Evolutionary conservation across 805 yeast genomes (phyloP).

Genomic region (Ogataea degrootiae): DNA sequence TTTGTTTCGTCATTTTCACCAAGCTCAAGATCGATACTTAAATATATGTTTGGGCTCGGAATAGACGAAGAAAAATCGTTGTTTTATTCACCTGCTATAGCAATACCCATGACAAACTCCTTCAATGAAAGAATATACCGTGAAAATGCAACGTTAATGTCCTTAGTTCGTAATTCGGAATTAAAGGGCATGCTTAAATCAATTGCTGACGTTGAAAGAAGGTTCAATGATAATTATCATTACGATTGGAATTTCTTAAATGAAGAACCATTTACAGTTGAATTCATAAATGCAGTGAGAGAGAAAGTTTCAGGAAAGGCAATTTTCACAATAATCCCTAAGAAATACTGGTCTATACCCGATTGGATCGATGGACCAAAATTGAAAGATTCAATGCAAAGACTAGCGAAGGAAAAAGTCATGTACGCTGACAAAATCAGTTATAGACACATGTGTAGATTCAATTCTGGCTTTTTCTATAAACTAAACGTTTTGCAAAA

Average conservation of each 20-base stretch:
- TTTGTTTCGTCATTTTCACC: too few species aligned
- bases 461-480: slow-evolving; percentile 48
- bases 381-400: slow-evolving; percentile 27
- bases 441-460: slow-evolving; percentile 67
- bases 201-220: slow-evolving; percentile 30
- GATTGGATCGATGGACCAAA: slow-evolving; percentile 32
- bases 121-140: slow-evolving; percentile 10
- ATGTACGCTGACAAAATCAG: slow-evolving; percentile 56
- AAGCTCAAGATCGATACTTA: too few species aligned
- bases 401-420: slow-evolving; percentile 29
- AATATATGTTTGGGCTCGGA: too few species aligned
- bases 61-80: neutral
- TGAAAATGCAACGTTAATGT: slow-evolving; percentile 59
- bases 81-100: neutral
- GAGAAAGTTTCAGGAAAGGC: slow-evolving; percentile 37
- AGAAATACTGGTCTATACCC: slow-evolving; percentile 46
- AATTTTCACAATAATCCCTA: slow-evolving; percentile 39
- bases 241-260: slow-evolving; percentile 45
- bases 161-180: slow-evolving; percentile 39
- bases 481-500: slow-evolving; percentile 39
- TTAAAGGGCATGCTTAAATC: slow-evolving; percentile 33
- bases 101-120: neutral
- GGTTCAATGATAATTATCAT: slow-evolving; percentile 35
- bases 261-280: slow-evolving; percentile 38
- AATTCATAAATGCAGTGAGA: slow-evolving; percentile 32